A percentile compares a stretch with the other conserved stretches of the same genome.
Evolutionary conservation across 1,139 yeast genomes (phyloP).

Genomic region (Geotrichum fermentans): DNA sequence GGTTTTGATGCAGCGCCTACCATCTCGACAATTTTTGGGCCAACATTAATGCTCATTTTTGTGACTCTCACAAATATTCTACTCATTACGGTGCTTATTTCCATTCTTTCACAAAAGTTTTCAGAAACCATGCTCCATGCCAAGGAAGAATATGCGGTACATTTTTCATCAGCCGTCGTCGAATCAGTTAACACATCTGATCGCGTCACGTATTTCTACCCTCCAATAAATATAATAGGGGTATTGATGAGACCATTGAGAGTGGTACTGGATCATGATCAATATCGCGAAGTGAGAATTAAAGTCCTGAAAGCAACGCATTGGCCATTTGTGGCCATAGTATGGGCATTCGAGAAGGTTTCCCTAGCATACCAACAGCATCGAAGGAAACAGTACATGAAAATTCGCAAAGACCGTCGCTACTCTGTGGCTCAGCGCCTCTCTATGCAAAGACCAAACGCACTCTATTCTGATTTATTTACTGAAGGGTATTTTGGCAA

Average conservation of each 20-base stretch:
- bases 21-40: slow-evolving; percentile 34
- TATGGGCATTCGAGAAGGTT: slow-evolving; percentile 28
- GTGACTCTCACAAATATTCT: slow-evolving; percentile 33
- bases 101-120: slow-evolving; percentile 35
- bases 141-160: slow-evolving; percentile 32
- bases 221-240: slow-evolving; percentile 35
- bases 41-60: slow-evolving; percentile 34
- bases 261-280: slow-evolving; percentile 27
- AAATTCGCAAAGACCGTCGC: slow-evolving; percentile 13
- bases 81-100: slow-evolving; percentile 35
- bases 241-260: slow-evolving; percentile 33
- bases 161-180: slow-evolving; percentile 33
- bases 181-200: slow-evolving; percentile 35
- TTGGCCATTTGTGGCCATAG: slow-evolving; percentile 32
- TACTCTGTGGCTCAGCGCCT: slow-evolving; percentile 9
- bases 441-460: background rate
- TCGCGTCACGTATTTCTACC: slow-evolving; percentile 35
- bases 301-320: slow-evolving; percentile 32
- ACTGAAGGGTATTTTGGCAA: background rate
- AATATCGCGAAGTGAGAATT: slow-evolving; percentile 30
- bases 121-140: slow-evolving; percentile 36
- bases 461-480: background rate
- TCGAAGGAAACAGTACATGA: slow-evolving; percentile 5
- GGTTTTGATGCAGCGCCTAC: slow-evolving; percentile 35
- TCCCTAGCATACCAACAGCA: slow-evolving; percentile 5